These are phyloP conservation scores for Lipomyces orientalis DNA, from an alignment of 805 yeast genomes.

Conservation along the genomic window DNA sequence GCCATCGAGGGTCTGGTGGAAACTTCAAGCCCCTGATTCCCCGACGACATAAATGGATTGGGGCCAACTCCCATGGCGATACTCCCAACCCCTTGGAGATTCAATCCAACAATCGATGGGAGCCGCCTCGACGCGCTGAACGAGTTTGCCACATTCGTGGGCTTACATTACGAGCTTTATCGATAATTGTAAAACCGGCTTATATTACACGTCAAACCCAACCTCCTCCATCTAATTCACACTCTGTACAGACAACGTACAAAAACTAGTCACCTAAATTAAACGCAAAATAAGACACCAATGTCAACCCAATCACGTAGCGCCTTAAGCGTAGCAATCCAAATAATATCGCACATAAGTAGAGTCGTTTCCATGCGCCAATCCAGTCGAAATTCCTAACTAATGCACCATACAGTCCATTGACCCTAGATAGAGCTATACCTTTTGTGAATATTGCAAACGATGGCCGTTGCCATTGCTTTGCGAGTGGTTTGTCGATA, in stretches of 20 bases:
- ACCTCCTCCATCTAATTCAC: no score
- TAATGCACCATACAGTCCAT: neutral
- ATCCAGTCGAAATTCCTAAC: neutral
- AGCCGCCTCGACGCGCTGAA: no score
- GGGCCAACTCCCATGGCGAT: no score
- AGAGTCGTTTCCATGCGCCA: neutral
- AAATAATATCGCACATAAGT: neutral
- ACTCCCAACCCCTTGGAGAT: no score
- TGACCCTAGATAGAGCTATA: constrained; percentile 7
- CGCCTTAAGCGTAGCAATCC: neutral
- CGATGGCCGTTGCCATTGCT: constrained; percentile 24
- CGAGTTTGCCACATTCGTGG: no score
- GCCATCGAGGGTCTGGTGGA: neutral
- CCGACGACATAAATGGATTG: no score
- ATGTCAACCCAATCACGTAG: neutral
- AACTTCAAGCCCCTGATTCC: no score
- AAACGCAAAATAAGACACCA: neutral
- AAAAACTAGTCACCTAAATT: neutral
- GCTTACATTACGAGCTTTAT: no score
- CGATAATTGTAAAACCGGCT: neutral
- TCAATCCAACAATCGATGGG: no score
- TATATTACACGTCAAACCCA: neutral
- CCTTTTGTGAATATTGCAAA: constrained; percentile 32
- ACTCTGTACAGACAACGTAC: neutral
- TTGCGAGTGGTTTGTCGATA: neutral